A percentile compares a stretch with the other conserved stretches of the same genome.
phyloP scores from a whole-genome alignment of 2,329 filamentous ascomycete species.

The Stagonosporopsis vannaccii region DNA sequence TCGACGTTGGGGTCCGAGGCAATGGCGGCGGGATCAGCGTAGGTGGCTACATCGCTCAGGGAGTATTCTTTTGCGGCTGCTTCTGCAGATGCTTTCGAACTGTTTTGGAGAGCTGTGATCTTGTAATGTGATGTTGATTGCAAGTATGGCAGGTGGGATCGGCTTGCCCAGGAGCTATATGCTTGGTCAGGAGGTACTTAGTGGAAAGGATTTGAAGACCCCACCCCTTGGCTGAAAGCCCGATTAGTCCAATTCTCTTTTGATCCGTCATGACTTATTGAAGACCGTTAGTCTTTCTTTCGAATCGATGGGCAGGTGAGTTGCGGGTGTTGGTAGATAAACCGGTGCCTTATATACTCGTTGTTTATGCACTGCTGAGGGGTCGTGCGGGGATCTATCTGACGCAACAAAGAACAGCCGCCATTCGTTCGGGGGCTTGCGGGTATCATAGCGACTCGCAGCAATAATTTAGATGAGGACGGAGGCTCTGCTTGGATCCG shows the following conservation, averaged over 20 bases:
- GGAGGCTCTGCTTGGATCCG: neutral
- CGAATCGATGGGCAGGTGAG: neutral
- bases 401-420: neutral
- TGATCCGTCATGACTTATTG: slow-evolving; percentile 14
- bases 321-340: neutral
- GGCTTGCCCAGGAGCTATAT: slow-evolving; percentile 46
- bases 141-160: slow-evolving; percentile 51
- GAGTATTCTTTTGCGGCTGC: slow-evolving; percentile 49
- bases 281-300: no score
- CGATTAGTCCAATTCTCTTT: slow-evolving; percentile 43
- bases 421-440: neutral
- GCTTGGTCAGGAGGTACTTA: slow-evolving; percentile 6
- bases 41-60: slow-evolving; percentile 50
- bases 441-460: neutral
- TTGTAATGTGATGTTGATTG: slow-evolving; percentile 50
- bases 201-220: neutral
- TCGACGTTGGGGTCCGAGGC: slow-evolving; percentile 57
- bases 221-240: slow-evolving; percentile 43
- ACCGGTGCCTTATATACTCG: neutral
- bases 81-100: slow-evolving; percentile 52
- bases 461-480: neutral
- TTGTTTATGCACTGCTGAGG: neutral
- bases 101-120: slow-evolving; percentile 61
- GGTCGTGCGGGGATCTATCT: neutral
- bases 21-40: slow-evolving; percentile 54